Conservation (phyloP, 2,329 filamentous ascomycete genomes). For the Clarireedia monteithiana region DNA sequence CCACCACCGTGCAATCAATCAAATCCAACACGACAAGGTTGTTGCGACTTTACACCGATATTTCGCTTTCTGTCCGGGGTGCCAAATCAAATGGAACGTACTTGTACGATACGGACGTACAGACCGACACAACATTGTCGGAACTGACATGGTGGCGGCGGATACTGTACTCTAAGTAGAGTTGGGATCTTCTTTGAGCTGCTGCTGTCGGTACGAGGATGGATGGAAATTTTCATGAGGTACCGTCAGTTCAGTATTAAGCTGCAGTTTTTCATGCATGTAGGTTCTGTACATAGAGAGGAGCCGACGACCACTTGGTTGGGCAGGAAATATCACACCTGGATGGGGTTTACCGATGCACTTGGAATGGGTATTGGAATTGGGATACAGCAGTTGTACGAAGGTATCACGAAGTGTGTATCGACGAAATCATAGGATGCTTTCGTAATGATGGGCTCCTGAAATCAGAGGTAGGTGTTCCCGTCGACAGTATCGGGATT, state of each 20-base stretch:
- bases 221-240: not conserved
- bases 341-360: not conserved
- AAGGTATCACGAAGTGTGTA: not conserved
- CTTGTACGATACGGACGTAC: too few relatives aligned
- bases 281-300: constrained; percentile 5
- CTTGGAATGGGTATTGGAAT: not conserved
- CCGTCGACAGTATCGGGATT: too few relatives aligned
- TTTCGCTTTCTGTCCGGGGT: constrained; percentile 1
- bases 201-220: not conserved
- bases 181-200: not conserved
- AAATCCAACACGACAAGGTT: not conserved
- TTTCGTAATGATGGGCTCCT: too few relatives aligned
- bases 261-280: constrained; percentile 3
- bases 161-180: not conserved
- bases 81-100: not conserved
- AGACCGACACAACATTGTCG: not conserved
- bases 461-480: too few relatives aligned
- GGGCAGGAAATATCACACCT: not conserved
- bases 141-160: not conserved
- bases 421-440: too few relatives aligned
- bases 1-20: constrained; percentile 1
- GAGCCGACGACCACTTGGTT: not conserved
- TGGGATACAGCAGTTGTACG: not conserved
- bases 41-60: not conserved
- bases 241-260: not conserved